Evolutionary conservation across 345 rosid genomes (phyloP), one percentile per base, ranked within the genome.

Genomic region (Rhodomyrtus tomentosa): DNA sequence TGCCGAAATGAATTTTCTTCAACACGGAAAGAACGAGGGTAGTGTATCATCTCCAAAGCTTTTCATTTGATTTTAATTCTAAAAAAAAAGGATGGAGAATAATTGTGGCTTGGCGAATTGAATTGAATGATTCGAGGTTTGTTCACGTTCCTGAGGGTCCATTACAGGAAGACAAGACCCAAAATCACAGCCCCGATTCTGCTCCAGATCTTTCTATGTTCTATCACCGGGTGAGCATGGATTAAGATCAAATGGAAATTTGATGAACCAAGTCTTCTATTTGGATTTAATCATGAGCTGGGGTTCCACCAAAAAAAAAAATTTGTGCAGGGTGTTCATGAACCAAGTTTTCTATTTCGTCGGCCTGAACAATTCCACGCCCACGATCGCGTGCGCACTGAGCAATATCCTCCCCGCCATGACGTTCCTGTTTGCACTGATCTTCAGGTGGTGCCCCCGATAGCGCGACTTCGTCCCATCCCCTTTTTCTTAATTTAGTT

Each of bases 311-410:
- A 6, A 10, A 74, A 9, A 6, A 48, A 40, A n/a, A n/a, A n/a
- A n/a, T n/a, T n/a, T 20, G 25, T 87, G 88, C 89, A 97, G 98
- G 82, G 96, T 88, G 0, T 92, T 96, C 0, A 93, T 89, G 85
- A 97, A 94, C 84, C 99, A 95, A 84, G 95, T 93, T 15, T 89
- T 97, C 52, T 95, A 97, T 84, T 97, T 97, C 56, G 52, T 95
- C 52, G 99, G 99, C 27, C 91, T 97, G 29, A 88, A 92, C 81
- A 87, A 92, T 86, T 91, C 99, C 32, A 88, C 95, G 32, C 94
- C 99, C 5, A 95, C 98, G 6, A 87, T 95, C 72, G 99, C 94
- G 22, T 95, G 96, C 85, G 98, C 98, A 13, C 82, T 97, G 86
- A 88, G 89, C 85, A 95, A 95, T 87, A 87, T 91, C 55, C 93